A percentile compares a stretch with the other conserved stretches of the same genome.
phyloP scores from a whole-genome alignment of 139 green algal species.

The Haematococcus sp. region DNA sequence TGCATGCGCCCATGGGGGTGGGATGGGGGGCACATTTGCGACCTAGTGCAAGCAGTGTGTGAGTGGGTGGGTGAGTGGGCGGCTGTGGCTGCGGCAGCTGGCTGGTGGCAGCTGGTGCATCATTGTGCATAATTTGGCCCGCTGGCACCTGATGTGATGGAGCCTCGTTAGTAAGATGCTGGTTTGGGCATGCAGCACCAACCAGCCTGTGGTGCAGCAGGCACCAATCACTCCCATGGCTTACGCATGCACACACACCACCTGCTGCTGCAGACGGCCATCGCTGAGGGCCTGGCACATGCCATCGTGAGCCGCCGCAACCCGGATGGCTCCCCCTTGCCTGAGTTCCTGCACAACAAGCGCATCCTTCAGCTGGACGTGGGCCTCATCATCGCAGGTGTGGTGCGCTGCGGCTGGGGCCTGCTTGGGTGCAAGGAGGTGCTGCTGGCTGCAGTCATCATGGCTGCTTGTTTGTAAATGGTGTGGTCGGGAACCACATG shows the following conservation, averaged over 20 bases:
- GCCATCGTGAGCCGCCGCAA: slow-evolving; percentile 67
- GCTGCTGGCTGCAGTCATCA: no score
- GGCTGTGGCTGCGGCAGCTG: no score
- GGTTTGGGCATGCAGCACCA: no score
- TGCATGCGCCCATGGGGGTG: no score
- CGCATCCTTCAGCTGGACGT: slow-evolving; percentile 94
- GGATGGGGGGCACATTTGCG: no score
- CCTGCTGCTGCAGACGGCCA: slow-evolving; percentile 89
- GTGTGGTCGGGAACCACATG: neutral
- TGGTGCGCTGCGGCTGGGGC: neutral
- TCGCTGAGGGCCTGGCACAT: slow-evolving; percentile 88
- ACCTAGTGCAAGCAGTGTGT: no score
- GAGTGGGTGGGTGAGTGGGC: no score
- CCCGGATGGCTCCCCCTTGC: slow-evolving; percentile 66
- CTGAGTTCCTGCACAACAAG: slow-evolving; percentile 84
- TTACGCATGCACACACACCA: neutral
- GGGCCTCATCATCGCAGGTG: slow-evolving; percentile 83
- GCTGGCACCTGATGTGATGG: no score
- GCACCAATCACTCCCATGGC: neutral
- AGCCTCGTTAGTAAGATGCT: no score
- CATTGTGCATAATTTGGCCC: no score
- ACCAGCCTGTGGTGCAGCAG: no score
- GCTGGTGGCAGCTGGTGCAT: no score
- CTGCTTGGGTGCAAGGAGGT: neutral
- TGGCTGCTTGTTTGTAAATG: neutral